Percentiles rank a stretch among this genome's conserved stretches.
Evolutionary conservation across 1,284 basidiomycete genomes (phyloP).

Genomic region (Bjerkandera adusta): DNA sequence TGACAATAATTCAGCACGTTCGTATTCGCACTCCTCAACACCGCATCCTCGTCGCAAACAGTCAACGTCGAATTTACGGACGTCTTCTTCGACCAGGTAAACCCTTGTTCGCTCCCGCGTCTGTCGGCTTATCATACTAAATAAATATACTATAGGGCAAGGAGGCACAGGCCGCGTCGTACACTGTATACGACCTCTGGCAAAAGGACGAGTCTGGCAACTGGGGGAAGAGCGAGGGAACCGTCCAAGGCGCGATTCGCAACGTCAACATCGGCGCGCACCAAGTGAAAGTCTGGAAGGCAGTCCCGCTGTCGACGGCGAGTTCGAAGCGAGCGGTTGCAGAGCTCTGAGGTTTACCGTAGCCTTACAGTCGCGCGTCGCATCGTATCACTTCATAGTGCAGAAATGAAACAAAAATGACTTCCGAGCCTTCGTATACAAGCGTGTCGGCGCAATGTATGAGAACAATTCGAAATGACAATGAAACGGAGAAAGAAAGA

Average conservation of each 20-base stretch:
- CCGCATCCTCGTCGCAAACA: slow-evolving; percentile 30
- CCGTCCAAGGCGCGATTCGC: slow-evolving; percentile 23
- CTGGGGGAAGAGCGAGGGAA: slow-evolving; percentile 34
- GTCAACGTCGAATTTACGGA: slow-evolving; percentile 33
- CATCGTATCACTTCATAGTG: neutral
- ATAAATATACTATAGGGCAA: slow-evolving; percentile 27
- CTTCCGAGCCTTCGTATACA: neutral
- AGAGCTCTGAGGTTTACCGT: slow-evolving; percentile 19
- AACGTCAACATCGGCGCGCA: slow-evolving; percentile 28
- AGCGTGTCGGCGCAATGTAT: neutral
- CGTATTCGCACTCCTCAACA: slow-evolving; percentile 37
- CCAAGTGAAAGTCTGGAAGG: slow-evolving; percentile 32
- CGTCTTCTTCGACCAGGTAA: slow-evolving; percentile 34
- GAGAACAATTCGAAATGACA: too few species aligned
- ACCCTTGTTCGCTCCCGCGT: neutral
- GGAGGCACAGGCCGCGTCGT: slow-evolving; percentile 28
- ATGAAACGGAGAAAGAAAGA: too few species aligned
- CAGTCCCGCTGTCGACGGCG: slow-evolving; percentile 19
- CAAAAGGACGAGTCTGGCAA: slow-evolving; percentile 31
- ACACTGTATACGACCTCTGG: slow-evolving; percentile 37
- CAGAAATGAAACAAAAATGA: too few species aligned
- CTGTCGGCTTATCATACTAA: too few species aligned
- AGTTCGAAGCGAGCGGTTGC: slow-evolving; percentile 12
- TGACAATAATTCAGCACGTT: slow-evolving; percentile 19
- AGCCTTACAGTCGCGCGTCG: neutral